phyloP scores from a whole-genome alignment of 2,329 filamentous ascomycete species.

The Aureobasidium namibiae region DNA sequence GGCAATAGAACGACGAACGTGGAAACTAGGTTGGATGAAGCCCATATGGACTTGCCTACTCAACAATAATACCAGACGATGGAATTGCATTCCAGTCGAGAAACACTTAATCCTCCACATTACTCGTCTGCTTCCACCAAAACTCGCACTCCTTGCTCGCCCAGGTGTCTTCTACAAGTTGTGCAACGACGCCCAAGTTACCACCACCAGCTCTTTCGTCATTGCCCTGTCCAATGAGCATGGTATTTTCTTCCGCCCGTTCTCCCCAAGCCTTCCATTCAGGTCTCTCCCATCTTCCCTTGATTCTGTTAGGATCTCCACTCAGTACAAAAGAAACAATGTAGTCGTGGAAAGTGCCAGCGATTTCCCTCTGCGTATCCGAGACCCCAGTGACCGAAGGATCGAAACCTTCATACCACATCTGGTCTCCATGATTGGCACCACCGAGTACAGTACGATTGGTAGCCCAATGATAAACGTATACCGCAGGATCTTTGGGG shows the following conservation, averaged over 20 bases:
- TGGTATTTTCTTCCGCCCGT: conserved; percentile 17
- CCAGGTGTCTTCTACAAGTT: conserved; percentile 35
- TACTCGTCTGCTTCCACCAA: conserved; percentile 43
- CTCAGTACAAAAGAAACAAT: conserved; percentile 26
- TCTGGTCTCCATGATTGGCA: conserved; percentile 29
- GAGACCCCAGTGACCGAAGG: conserved; percentile 19
- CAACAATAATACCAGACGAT: too few relatives aligned
- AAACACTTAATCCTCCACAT: conserved; percentile 6
- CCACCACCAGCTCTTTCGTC: conserved; percentile 40
- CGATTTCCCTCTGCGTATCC: conserved; percentile 24
- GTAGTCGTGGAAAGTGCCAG: conserved; percentile 25
- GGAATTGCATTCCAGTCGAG: too few relatives aligned
- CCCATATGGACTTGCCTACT: too few relatives aligned
- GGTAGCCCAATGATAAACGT: conserved; percentile 54
- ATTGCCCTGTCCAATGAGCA: conserved; percentile 55
- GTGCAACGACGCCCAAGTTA: conserved; percentile 36
- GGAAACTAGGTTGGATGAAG: too few relatives aligned
- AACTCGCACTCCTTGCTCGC: conserved; percentile 47
- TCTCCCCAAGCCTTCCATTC: conserved; percentile 20
- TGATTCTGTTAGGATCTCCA: conserved; percentile 24
- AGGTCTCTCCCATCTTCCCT: conserved; percentile 18
- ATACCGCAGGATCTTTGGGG: conserved; percentile 32
- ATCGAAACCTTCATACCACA: conserved; percentile 27
- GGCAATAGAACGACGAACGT: too few relatives aligned
- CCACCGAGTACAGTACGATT: conserved; percentile 30